Conservation (phyloP, 2,329 filamentous ascomycete species). For the Epichloe elymi region DNA sequence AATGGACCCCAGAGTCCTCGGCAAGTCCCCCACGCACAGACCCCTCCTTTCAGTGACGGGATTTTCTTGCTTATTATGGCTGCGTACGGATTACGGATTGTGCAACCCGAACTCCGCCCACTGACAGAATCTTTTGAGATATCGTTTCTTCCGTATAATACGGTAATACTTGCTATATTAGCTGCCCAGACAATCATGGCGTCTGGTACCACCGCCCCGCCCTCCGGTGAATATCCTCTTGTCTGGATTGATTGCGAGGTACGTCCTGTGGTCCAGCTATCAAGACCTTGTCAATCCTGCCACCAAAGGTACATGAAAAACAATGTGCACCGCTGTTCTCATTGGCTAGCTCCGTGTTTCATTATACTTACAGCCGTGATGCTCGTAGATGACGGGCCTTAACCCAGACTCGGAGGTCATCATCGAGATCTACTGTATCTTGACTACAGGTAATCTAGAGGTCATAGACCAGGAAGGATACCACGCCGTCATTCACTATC, state of each 20-base stretch:
- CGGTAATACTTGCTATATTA: background rate
- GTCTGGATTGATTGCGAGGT: slow-evolving; percentile 74
- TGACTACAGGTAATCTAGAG: slow-evolving; percentile 70
- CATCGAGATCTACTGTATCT: slow-evolving; percentile 81
- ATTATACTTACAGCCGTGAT: background rate
- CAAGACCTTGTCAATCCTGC: background rate
- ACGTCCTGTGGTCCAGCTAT: background rate
- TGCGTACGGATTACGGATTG: background rate
- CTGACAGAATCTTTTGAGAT: too few relatives aligned
- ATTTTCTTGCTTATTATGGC: too few relatives aligned
- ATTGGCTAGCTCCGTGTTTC: background rate
- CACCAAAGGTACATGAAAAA: background rate
- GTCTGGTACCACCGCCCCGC: background rate
- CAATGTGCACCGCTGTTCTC: too few relatives aligned
- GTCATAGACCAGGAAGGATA: slow-evolving; percentile 66
- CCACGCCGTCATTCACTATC: slow-evolving; percentile 66
- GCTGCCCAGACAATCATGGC: background rate
- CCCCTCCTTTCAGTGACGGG: too few relatives aligned
- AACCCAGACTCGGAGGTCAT: slow-evolving; percentile 69
- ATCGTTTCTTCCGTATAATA: background rate
- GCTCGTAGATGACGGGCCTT: slow-evolving; percentile 61
- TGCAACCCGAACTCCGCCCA: background rate
- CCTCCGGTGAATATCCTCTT: slow-evolving; percentile 40
- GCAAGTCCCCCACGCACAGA: too few relatives aligned
- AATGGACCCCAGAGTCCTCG: background rate